Base-by-base conservation (phyloP, 2,329 filamentous ascomycete species). In the Graphilbum sp. region DNA sequence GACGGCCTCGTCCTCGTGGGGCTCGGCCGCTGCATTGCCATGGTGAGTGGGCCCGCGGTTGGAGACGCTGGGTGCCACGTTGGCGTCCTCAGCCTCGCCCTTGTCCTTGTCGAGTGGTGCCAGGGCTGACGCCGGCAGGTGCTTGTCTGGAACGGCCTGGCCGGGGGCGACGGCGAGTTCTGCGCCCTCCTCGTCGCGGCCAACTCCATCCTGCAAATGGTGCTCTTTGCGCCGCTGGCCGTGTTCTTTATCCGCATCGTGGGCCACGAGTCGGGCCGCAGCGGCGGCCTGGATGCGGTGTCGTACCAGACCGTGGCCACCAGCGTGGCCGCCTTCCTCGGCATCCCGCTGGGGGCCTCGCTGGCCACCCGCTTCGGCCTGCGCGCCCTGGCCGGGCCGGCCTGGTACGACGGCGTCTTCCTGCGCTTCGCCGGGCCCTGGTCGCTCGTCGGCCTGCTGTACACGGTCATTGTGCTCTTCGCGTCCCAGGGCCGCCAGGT, bases 381-480 rank as follows among this genome's bases (percentile, higher is more conserved):
- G 6, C 68, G 75, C 3, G 56, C 50, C 0, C 32, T 75, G 1
- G 53, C 68, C 4, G 70, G 75, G 3, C 54, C 65, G 2, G 56
- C 59, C 1, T 78, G 70, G 63, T 93, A 86, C 52, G 66, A 83
- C 29, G 52, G 61, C 3, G 63, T 69, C 3, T 90, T 93, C 53
- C 53, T 93, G n/a, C 70, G 67, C 25, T 75, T 69, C 52, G 62
- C 74, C 3, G 69, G 74, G 0, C 86, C 85, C 0, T 79, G 73
- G 66, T 88, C 82, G 0, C 66, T 94, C 2, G 72, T 93, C 45
- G 86, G 85, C 1, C 66, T 95, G 5, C 61, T 94, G 1, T 93
- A 87, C 61, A 93, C 85, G 1, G 90, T 94, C 47, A 56, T 90
- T 7, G 75, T 93, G 1, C 66, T 94, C 2, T 93, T 94, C 52